Evolutionary conservation across 371 early-diverging fungal species (phyloP), one percentile per base, ranked within the genome.

Genomic region (Synchytrium microbalum): DNA sequence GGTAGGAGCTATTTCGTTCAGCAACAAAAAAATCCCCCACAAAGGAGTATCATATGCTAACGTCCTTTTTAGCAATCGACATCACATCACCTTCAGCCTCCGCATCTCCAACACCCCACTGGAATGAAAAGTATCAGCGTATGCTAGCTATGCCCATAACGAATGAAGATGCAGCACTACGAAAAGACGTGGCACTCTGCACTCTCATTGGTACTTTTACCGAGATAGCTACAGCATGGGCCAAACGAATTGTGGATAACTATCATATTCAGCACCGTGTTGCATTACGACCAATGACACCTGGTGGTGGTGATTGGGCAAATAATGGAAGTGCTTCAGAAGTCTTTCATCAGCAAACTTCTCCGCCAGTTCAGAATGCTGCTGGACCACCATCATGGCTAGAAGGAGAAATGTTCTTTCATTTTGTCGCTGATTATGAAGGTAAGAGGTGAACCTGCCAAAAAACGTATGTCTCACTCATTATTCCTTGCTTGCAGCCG

Each of bases 371-470:
- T 51, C n/a, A 14, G 51, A 13, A 51, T 13, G n/a, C 51, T 51
- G 13, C 13, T 13, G 56, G 56, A 55, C 56, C 25, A 28, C 56
- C 56, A 8, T 13, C 16, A 31, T 51, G 2, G 79, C 75, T 31
- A 73, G 79, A 38, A 38, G 46, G 46, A 19, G 46, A 38, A 16
- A 75, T 81, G n/a, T 60, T 74, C 23, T 63, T 70, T 14, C 72
- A 75, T 27, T 78, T 81, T 59, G 79, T 76, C 0, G 69, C 72
- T 33, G 67, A 81, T 62, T 81, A 79, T 58, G 76, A 78, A 54
- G 71, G 77, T 77, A 58, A 57, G 66, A 23, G 58, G 28, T 19
- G 10, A 38, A 5, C 5, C 46, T 28, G 38, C 55, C 3, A 54
- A 5, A 30, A 32, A 27, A 14, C 28, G 3, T 26, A n/a, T 38